Evolutionary conservation across 257 asterid species (phyloP), one percentile per base, ranked within the genome.

Genomic region (Hygrophila difformis): DNA sequence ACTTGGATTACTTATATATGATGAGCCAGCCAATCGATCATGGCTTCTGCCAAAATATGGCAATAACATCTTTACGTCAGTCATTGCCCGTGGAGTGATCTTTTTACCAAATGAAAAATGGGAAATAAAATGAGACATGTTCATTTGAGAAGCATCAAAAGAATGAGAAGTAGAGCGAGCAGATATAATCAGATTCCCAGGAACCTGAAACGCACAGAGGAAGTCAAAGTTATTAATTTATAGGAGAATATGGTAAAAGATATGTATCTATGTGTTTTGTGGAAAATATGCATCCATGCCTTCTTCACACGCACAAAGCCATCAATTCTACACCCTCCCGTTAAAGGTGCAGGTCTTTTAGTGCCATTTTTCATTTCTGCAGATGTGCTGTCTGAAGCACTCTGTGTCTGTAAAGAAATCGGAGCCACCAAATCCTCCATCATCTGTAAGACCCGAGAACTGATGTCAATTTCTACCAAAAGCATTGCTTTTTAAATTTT

Each of bases 291-390:
- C 12, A 6, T 33, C 37, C 15, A 13, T 74, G 83, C 99, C 94
- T 81, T 91, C 73, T 86, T 91, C 57, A 86, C 94, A 60, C 95
- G 99, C 37, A 87, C 91, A 71, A 83, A 83, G 48, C 97, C 99
- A 71, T 91, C 99, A 67, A 91, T 41, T 73, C 94, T 74, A 60
- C 99, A 86, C 9, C 99, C 97, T 65, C 99, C 99, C 8, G 97
- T 24, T 49, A 51, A 60, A 46, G 99, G 99, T 50, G 97, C 99
- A 62, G 94, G 94, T 56, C 76, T 74, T 70, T 86, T 86, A 12
- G 31, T 20, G 36, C 56, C 73, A 58, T 75, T 78, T 57, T 70
- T 72, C 23, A 37, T 20, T 42, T 49, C 42, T 50, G 60, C 24
- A 18, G 79, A 40, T 24, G 47, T 43, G 56, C 65, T 66, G 49